Conservation (phyloP, 768 basidiomycete genomes). For the Hygrophorus pudorinus region DNA sequence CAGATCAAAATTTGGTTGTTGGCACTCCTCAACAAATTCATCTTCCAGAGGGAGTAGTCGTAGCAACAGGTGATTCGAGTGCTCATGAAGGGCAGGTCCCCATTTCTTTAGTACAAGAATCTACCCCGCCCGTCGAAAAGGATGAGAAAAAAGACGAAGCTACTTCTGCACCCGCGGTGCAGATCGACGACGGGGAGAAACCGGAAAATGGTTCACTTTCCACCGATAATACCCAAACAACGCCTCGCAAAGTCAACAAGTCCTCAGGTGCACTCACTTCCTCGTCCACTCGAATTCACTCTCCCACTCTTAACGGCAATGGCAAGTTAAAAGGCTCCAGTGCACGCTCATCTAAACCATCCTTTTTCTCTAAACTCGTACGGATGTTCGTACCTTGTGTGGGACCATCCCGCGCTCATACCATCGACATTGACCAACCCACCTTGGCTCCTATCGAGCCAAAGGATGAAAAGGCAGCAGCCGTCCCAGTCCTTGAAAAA, state of each 20-base stretch:
- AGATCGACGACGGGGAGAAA: neutral
- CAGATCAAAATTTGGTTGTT: no score
- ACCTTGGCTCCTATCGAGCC: no score
- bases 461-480: no score
- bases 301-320: conserved; percentile 13
- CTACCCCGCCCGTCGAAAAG: no score
- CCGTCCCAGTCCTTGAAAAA: no score
- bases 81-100: no score
- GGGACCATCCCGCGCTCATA: conserved; percentile 39
- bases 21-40: no score
- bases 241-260: conserved; percentile 1
- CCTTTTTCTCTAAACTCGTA: conserved; percentile 51
- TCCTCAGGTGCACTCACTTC: neutral
- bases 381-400: conserved; percentile 60
- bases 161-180: no score
- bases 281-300: neutral
- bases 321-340: conserved; percentile 11
- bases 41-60: no score
- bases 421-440: conserved; percentile 28
- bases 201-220: conserved; percentile 1
- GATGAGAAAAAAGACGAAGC: no score
- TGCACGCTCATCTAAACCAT: conserved; percentile 27
- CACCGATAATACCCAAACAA: neutral
- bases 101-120: no score
- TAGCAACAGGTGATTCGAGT: no score